Base-by-base conservation (phyloP, 352 stramenopile species). In the Thalassiosira gravida region DNA sequence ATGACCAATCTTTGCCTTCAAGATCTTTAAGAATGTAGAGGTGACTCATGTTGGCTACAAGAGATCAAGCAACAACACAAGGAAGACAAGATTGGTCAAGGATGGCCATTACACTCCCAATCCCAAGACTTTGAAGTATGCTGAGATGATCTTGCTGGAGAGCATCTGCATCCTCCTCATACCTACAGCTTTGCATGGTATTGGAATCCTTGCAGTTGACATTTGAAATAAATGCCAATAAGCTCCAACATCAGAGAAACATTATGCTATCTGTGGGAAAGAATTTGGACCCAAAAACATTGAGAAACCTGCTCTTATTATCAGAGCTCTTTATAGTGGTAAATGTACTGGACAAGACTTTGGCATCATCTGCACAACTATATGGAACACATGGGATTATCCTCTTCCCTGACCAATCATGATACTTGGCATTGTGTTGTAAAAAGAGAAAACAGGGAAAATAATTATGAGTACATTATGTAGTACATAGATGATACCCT, bases 1-100 rank as follows among this genome's bases (percentile, higher is more conserved):
- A 89, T 89, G 83, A 25, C 46, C 5, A 87, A 84, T 35, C 55
- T 29, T 79, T 61, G 76, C 80, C 1, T 86, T 92, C 61, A 39
- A 89, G 16, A 85, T 90, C 22, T 24, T 86, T 20, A 67, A 61
- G 3, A 29, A 35, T 3, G 3, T n/a, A n/a, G 42, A 49, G 16
- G 3, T 6, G 2, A 3, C 16, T 20, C 42, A 3, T n/a, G 8
- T 20, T 49, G 42, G 42, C 2, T 58, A 55, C 27, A 46, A 30
- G 2, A 42, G 32, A 18, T 49, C 42, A 20, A 49, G 42, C 16
- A 71, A 82, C 39, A 55, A 52, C 35, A 59, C 11, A 14, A 16
- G 50, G 14, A 75, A 81, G 42, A 64, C 70, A 6, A 29, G 62
- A 39, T 55, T 49, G 37, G 52, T 75, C 2, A 68, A 72, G 25